Evolutionary conservation across 1,139 yeast genomes (phyloP).

Genomic region (Blastobotrys buckinghamii): DNA sequence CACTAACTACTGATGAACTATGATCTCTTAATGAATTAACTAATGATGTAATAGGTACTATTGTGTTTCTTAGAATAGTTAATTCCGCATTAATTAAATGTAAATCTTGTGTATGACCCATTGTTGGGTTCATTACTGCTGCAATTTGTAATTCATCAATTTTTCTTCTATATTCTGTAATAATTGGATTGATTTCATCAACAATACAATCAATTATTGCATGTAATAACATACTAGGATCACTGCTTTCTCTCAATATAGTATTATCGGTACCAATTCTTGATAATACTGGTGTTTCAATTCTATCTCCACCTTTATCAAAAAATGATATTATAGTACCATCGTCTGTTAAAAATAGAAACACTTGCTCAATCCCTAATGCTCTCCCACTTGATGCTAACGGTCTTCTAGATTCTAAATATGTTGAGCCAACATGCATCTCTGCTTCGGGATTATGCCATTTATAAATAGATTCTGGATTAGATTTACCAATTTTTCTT

Average conservation of each 20-base stretch:
- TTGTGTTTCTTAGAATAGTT: conserved; percentile 39
- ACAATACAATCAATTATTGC: conserved; percentile 50
- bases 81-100: conserved; percentile 49
- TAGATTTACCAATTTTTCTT: conserved; percentile 8
- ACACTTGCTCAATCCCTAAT: conserved; percentile 51
- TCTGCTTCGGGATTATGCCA: conserved; percentile 33
- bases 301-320: conserved; percentile 46
- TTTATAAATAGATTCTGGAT: conserved; percentile 32
- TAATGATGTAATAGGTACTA: conserved; percentile 42
- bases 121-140: conserved; percentile 43
- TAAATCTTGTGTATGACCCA: conserved; percentile 45
- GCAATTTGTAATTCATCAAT: conserved; percentile 46
- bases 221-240: conserved; percentile 45
- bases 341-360: conserved; percentile 41
- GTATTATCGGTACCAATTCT: conserved; percentile 43
- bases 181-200: conserved; percentile 53
- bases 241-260: conserved; percentile 43
- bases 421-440: conserved; percentile 18
- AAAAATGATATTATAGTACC: conserved; percentile 47
- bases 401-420: conserved; percentile 43
- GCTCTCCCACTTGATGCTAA: conserved; percentile 39
- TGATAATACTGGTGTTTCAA: conserved; percentile 44
- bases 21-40: conserved; percentile 41
- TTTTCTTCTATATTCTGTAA: conserved; percentile 49
- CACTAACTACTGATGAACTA: conserved; percentile 17